A percentile compares a stretch with the other conserved stretches of the same genome.
Conservation (phyloP, 208 protist genomes). For the Wallacemonas sp. region DNA sequence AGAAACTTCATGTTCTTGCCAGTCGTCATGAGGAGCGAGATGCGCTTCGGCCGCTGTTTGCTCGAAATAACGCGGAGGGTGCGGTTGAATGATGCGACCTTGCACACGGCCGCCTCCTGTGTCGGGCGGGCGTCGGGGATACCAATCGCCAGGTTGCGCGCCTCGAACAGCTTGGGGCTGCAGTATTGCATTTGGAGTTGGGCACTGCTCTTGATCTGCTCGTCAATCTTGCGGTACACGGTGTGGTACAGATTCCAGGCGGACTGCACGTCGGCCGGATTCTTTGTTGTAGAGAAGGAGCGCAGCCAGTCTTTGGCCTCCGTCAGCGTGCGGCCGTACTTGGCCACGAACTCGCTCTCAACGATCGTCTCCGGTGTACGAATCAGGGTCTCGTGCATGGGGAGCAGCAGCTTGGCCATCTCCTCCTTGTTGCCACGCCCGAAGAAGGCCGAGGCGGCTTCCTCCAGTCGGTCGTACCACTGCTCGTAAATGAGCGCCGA, state of each 20-base stretch:
- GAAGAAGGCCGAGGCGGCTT: conserved; percentile 95
- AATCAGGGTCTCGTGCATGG: conserved; percentile 95
- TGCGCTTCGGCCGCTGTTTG: conserved; percentile 99
- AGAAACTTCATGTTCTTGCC: conserved; percentile 97
- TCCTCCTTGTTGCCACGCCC: conserved; percentile 81
- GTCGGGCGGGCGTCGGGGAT: conserved; percentile 89
- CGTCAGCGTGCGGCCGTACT: conserved; percentile 56
- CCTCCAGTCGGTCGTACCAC: conserved; percentile 95
- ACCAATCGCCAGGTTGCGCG: conserved; percentile 68
- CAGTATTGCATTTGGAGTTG: conserved; percentile 70
- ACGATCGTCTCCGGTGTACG: conserved; percentile 90
- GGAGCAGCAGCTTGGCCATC: conserved; percentile 90
- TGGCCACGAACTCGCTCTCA: conserved; percentile 94
- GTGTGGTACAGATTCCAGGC: conserved; percentile 87
- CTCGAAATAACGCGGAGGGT: conserved; percentile 96
- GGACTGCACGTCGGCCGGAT: conserved; percentile 73
- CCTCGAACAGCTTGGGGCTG: conserved; percentile 84
- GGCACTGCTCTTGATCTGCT: conserved; percentile 61
- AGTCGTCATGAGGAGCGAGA: conserved; percentile 95
- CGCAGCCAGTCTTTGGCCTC: conserved; percentile 75
- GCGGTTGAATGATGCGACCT: conserved; percentile 93
- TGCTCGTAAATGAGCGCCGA: conserved; percentile 96
- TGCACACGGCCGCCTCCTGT: conserved; percentile 68
- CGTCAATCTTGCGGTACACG: conserved; percentile 78
- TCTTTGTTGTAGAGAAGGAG: conserved; percentile 53